Percentiles rank a stretch among this genome's conserved stretches.
These are phyloP conservation scores for Torrubiella hemipterigena DNA, from an alignment of 2,329 filamentous ascomycete species.

Conservation along the genomic window DNA sequence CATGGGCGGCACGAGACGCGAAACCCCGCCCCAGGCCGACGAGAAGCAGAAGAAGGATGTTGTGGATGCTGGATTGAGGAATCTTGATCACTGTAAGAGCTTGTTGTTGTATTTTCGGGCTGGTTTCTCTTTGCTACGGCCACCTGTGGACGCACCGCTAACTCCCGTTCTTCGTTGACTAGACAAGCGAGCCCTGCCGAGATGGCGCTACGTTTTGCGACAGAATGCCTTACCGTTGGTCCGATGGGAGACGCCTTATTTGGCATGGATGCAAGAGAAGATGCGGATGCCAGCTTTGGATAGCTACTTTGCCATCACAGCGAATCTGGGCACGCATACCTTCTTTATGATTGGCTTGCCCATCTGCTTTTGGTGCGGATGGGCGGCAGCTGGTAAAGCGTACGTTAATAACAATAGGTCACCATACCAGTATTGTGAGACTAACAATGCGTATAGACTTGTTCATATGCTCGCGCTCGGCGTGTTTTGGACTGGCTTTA, in stretches of 20 bases:
- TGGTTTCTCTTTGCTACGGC: conserved; percentile 4
- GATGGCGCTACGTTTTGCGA: conserved; percentile 80
- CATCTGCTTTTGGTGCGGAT: conserved; percentile 93
- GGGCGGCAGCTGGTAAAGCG: conserved; percentile 75
- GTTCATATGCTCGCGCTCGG: conserved; percentile 68
- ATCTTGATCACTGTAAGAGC: conserved; percentile 61
- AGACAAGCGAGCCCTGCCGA: conserved; percentile 76
- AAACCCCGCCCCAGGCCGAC: conserved; percentile 16
- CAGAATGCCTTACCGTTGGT: conserved; percentile 75
- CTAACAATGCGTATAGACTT: conserved; percentile 27
- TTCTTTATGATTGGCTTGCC: conserved; percentile 97
- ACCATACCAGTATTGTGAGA: conserved; percentile 8
- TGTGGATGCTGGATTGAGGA: conserved; percentile 64
- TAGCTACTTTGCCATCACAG: conserved; percentile 92
- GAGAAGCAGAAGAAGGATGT: conserved; percentile 12
- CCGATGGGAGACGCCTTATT: conserved; percentile 88
- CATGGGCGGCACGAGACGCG: conserved; percentile 20
- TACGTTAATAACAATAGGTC: conserved; percentile 31
- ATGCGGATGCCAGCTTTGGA: conserved; percentile 77
- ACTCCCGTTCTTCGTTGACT: conserved; percentile 3
- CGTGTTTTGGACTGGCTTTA: conserved; percentile 80
- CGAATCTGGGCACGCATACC: conserved; percentile 93
- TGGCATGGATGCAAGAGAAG: conserved; percentile 73
- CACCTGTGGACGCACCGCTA: background rate
- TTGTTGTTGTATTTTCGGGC: conserved; percentile 1